Base-by-base conservation (phyloP, 176 grass and related monocot genomes). In the Microstegium vimineum region DNA sequence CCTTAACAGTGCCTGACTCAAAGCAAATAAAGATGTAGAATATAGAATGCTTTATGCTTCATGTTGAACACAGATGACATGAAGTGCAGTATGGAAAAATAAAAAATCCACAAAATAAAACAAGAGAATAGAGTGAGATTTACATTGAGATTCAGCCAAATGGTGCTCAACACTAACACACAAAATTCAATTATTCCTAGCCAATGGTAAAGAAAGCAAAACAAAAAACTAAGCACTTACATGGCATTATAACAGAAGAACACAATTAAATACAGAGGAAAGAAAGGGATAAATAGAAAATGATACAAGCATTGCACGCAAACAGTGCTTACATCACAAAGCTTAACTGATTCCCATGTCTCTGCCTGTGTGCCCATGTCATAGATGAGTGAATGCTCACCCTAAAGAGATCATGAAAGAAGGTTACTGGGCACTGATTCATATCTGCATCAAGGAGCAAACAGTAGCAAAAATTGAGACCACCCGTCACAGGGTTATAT, bases 371-470 rank as follows among this genome's bases (percentile, higher is more conserved):
- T 94, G 64, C 88, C 90, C 10, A 86, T 87, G 80, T 94, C 92
- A 91, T 97, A 94, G 69, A 97, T 88, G 28, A 97, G 92, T 85
- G 78, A 65, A 78, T 97, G 94, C 10, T 90, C 85, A 69, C 90
- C 95, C 90, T 97, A 84, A 80, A 74, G 72, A 57, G 47, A 75
- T 31, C 28, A 54, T 47, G 43, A 67, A 32, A 79, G 62, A 74
- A 88, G 42, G 31, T 79, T 84, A 71, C 57, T 76, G 45, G 54
- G 65, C 73, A 81, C 65, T 62, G 30, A 70, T 33, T 28, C 45
- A 79, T 69, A 60, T 54, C 42, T 0, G 1, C 38, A 71, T 43
- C 61, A 90, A 63, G 59, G 23, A 81, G 68, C 20, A 71, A 86
- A 83, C 60, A 33, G 66, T 40, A 82, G 8, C 26, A 18, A 92